phyloP scores from a whole-genome alignment of 2,329 filamentous ascomycete species.

The Pseudogymnoascus sp. region DNA sequence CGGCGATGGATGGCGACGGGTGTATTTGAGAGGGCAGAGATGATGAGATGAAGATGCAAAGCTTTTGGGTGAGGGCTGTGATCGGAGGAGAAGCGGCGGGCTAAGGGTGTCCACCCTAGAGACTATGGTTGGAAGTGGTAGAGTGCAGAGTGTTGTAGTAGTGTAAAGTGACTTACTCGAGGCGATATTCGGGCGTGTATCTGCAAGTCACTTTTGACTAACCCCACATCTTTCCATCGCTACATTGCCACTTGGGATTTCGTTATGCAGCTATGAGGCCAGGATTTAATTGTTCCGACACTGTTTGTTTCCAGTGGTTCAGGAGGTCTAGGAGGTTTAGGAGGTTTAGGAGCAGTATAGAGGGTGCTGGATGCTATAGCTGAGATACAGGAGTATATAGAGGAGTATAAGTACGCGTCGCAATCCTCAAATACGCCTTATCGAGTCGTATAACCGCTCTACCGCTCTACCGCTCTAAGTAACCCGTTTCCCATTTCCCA shows the following conservation, averaged over 20 bases:
- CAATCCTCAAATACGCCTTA: neutral
- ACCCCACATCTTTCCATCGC: neutral
- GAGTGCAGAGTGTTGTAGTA: neutral
- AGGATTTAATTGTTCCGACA: neutral
- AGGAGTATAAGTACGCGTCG: too few species aligned
- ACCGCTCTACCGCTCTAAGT: neutral
- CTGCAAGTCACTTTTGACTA: neutral
- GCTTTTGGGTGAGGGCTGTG: neutral
- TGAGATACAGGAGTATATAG: neutral
- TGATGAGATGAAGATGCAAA: neutral
- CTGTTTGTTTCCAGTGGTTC: neutral
- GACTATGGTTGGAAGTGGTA: neutral
- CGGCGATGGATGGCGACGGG: neutral
- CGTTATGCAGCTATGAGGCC: neutral
- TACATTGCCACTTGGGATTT: neutral
- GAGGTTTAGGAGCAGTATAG: neutral
- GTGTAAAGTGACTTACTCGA: neutral
- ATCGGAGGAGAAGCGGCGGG: neutral
- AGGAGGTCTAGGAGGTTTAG: neutral
- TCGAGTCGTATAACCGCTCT: neutral
- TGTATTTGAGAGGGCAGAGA: neutral
- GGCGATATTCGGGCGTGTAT: neutral
- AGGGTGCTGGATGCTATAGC: neutral
- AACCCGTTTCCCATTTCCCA: neutral
- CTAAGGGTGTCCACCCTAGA: neutral